Percentiles rank a stretch among this genome's conserved stretches.
These are phyloP conservation scores for Colletotrichum noveboracense DNA, from an alignment of 2,329 filamentous ascomycete species.

Conservation along the genomic window DNA sequence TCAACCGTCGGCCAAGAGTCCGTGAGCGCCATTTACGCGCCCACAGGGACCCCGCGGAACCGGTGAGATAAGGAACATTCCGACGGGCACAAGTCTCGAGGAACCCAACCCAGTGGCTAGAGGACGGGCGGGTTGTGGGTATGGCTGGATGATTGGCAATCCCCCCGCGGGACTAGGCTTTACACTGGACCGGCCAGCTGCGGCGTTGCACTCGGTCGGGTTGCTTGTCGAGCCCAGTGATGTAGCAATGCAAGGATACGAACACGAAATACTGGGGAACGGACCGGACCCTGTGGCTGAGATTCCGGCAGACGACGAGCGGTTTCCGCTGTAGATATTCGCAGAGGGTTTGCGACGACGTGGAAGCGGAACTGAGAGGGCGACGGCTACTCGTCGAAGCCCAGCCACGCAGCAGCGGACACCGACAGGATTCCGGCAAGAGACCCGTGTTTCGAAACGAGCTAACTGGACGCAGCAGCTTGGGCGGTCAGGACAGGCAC, in stretches of 20 bases:
- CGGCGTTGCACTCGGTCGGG: constrained; percentile 2
- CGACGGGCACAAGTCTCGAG: neutral
- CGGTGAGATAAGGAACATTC: neutral
- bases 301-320: neutral
- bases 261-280: constrained; percentile 13
- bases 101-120: neutral
- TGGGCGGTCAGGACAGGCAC: neutral
- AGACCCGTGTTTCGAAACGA: constrained; percentile 7
- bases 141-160: neutral
- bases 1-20: neutral
- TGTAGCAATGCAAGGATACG: constrained; percentile 10
- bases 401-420: neutral
- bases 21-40: neutral
- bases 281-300: neutral
- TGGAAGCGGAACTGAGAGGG: neutral
- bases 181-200: neutral
- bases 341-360: neutral
- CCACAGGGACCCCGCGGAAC: neutral
- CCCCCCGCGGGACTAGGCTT: neutral
- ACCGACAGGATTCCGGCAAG: constrained; percentile 3
- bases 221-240: neutral
- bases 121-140: neutral
- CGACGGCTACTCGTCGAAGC: neutral
- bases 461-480: neutral
- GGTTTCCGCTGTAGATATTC: neutral